Evolutionary conservation across 371 early-diverging fungal species (phyloP).

Genomic region (Saksenaea vasiformis): DNA sequence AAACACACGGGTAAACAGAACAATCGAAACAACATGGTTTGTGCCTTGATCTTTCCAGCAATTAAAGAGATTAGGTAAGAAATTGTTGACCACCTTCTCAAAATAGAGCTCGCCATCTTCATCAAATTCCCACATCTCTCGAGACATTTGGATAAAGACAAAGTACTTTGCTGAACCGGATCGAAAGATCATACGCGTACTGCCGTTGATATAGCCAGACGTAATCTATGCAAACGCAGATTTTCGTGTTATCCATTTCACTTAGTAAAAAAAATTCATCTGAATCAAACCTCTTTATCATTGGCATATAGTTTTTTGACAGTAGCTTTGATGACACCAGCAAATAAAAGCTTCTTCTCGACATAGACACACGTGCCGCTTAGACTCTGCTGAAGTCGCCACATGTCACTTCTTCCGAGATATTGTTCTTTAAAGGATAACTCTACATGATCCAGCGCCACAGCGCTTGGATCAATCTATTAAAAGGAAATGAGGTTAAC

Average conservation of each 20-base stretch:
- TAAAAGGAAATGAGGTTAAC: too few species aligned
- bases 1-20: conserved; percentile 89
- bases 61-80: conserved; percentile 87
- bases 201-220: conserved; percentile 75
- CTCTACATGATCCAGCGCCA: conserved; percentile 82
- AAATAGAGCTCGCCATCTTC: conserved; percentile 94
- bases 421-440: conserved; percentile 91
- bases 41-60: conserved; percentile 84
- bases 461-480: conserved; percentile 68
- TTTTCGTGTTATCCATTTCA: not conserved
- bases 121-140: conserved; percentile 97
- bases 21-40: conserved; percentile 95
- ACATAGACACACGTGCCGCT: conserved; percentile 74
- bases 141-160: conserved; percentile 93
- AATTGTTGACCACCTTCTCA: conserved; percentile 89
- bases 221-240: conserved; percentile 16
- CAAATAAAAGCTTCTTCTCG: conserved; percentile 75
- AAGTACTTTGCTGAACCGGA: conserved; percentile 94
- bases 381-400: conserved; percentile 80
- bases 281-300: conserved; percentile 51
- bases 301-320: conserved; percentile 79
- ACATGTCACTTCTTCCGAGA: conserved; percentile 93
- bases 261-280: not conserved
- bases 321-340: conserved; percentile 81
- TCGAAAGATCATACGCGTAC: conserved; percentile 88